Evolutionary conservation across 371 early-diverging fungal genomes (phyloP).

Genomic region (Rhizopus delemar): DNA sequence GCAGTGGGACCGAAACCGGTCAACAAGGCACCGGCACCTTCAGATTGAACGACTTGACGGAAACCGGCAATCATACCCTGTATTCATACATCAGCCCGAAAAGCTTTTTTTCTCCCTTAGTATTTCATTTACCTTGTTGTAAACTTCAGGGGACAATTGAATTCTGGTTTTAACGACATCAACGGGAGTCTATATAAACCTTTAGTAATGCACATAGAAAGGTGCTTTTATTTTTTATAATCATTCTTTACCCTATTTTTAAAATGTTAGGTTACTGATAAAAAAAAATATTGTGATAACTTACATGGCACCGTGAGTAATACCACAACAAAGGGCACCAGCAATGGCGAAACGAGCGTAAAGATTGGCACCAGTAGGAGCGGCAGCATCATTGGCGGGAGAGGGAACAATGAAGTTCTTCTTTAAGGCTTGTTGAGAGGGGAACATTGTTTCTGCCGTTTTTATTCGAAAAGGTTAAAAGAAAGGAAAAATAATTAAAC

Average conservation of each 20-base stretch:
- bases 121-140: conserved; percentile 55
- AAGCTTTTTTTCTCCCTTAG: neutral
- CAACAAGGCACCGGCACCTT: conserved; percentile 83
- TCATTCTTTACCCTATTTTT: too few species aligned
- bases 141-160: conserved; percentile 65
- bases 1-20: conserved; percentile 86
- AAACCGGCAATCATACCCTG: conserved; percentile 61
- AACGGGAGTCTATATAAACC: conserved; percentile 39
- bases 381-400: conserved; percentile 48
- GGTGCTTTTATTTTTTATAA: too few species aligned
- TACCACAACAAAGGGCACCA: conserved; percentile 72
- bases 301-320: conserved; percentile 75
- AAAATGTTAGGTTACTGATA: too few species aligned
- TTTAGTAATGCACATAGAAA: too few species aligned
- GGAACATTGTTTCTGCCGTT: conserved; percentile 32
- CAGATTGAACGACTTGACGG: conserved; percentile 74
- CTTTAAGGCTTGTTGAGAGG: conserved; percentile 46
- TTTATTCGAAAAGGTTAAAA: too few species aligned
- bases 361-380: conserved; percentile 62
- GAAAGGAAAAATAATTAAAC: too few species aligned
- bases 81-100: neutral
- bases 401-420: conserved; percentile 52
- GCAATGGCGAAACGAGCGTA: conserved; percentile 77
- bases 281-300: conserved; percentile 3
- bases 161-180: conserved; percentile 73